Base-by-base conservation (phyloP, 1,139 yeast species). In the Kodamaea fungicola region DNA sequence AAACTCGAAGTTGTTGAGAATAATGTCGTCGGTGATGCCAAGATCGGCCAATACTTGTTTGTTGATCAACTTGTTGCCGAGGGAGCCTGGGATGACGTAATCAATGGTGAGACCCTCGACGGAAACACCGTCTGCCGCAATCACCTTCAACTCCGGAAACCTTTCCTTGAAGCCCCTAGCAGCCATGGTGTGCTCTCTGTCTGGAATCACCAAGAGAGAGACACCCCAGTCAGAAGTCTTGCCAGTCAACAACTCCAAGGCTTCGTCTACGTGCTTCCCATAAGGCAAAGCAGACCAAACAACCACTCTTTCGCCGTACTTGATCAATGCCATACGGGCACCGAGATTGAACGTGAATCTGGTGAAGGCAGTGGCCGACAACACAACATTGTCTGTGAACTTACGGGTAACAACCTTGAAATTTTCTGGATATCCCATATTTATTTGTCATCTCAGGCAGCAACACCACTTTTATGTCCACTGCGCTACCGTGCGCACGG, bases 241-340 rank as follows among this genome's bases (percentile, higher is more conserved):
- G 1, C 64, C 69, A 2, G 65, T 55, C 29, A 68, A 57, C 19
- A 63, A 52, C 32, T 66, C 54, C 31, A 78, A 51, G 3, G 70
- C 63, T 29, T 62, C 61, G 19, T 68, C 55, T 6, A 75, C 73
- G 25, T 60, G 65, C 5, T 67, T 63, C 2, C 79, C 77, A 49
- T 70, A 75, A 1, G 88, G 88, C 35, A 81, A 66, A 1, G 88
- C 81, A 6, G 81, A 74, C 74, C 81, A 77, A 7, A 82, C 74
- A 6, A 78, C 57, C 21, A 79, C 61, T 36, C 62, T 59, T 33
- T 60, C 56, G 29, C 67, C 56, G 40, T 62, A 54, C 35, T 72
- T 61, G 43, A 70, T 56, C 9, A 79, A 58, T 0, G 83, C 74
- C 74, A 51, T 23, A 47, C 89, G 64, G 12, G 76, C 81, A 21